These are phyloP conservation scores for Fusarium sp. DNA, from an alignment of 2,329 filamentous ascomycete genomes.

Conservation along the genomic window DNA sequence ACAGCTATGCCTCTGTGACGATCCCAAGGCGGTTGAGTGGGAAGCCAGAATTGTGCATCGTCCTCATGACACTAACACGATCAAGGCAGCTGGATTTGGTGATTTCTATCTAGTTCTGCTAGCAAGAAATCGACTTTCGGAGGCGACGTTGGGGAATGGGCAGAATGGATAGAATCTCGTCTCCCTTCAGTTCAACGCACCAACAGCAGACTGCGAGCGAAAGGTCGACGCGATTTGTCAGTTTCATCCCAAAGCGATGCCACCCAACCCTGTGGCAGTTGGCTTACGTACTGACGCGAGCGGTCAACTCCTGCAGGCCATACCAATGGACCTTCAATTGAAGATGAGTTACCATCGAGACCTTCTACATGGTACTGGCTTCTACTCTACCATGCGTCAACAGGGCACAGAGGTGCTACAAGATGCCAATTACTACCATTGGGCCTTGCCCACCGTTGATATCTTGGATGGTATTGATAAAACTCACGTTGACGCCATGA, in stretches of 20 bases:
- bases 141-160: not conserved
- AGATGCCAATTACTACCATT: not conserved
- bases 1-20: not conserved
- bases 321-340: not conserved
- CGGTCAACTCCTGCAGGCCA: fast-evolving
- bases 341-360: conserved; percentile 22
- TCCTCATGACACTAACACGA: not conserved
- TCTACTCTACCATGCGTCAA: not conserved
- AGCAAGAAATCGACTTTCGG: too few species aligned
- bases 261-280: not conserved
- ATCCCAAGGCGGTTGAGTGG: not conserved
- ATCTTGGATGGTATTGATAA: not conserved
- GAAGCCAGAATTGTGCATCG: not conserved
- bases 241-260: conserved; percentile 2
- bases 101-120: not conserved
- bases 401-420: not conserved
- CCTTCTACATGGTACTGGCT: conserved; percentile 24
- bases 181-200: not conserved
- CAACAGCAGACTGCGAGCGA: not conserved
- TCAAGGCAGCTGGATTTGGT: not conserved
- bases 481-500: not conserved
- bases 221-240: not conserved
- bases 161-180: not conserved
- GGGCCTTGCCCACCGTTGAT: conserved; percentile 6
- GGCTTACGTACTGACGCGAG: not conserved